These are phyloP conservation scores for Cyberlindnera bimundalis DNA, from an alignment of 805 yeast genomes.

Conservation along the genomic window DNA sequence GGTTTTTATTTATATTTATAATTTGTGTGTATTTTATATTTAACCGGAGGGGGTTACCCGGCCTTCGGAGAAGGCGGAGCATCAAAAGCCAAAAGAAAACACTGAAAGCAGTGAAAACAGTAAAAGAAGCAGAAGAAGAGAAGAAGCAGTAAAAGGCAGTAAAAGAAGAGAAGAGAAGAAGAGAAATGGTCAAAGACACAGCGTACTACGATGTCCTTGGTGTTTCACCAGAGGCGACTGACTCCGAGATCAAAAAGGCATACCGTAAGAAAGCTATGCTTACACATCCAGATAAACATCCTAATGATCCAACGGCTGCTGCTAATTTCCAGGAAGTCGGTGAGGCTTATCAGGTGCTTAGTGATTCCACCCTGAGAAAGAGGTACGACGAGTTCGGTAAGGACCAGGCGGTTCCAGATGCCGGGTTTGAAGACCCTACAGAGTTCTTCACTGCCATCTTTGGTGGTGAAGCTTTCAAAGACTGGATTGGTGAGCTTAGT, in stretches of 20 bases:
- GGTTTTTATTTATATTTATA: too few species aligned
- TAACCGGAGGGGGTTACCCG: too few species aligned
- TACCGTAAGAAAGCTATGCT: conserved; percentile 86
- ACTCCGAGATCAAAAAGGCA: conserved; percentile 85
- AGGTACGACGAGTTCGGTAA: conserved; percentile 86
- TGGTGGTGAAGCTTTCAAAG: conserved; percentile 77
- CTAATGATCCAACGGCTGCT: conserved; percentile 89
- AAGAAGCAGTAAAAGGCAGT: not conserved
- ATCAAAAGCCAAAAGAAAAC: too few species aligned
- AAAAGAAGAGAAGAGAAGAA: not conserved
- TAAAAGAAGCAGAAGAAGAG: not conserved
- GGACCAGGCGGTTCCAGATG: conserved; percentile 63
- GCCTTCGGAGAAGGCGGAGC: too few species aligned
- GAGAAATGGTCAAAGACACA: conserved; percentile 51
- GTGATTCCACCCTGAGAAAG: conserved; percentile 64
- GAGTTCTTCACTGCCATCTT: conserved; percentile 82
- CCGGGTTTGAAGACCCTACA: conserved; percentile 79
- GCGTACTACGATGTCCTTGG: conserved; percentile 80
- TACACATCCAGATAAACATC: conserved; percentile 95
- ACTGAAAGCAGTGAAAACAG: too few species aligned
- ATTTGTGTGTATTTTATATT: too few species aligned
- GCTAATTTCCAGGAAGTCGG: conserved; percentile 74
- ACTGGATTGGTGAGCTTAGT: conserved; percentile 76
- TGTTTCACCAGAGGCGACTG: conserved; percentile 65
- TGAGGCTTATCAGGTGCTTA: conserved; percentile 74